Base-by-base conservation (phyloP, 1,284 basidiomycete genomes). In the Cystobasidium pallidum region DNA sequence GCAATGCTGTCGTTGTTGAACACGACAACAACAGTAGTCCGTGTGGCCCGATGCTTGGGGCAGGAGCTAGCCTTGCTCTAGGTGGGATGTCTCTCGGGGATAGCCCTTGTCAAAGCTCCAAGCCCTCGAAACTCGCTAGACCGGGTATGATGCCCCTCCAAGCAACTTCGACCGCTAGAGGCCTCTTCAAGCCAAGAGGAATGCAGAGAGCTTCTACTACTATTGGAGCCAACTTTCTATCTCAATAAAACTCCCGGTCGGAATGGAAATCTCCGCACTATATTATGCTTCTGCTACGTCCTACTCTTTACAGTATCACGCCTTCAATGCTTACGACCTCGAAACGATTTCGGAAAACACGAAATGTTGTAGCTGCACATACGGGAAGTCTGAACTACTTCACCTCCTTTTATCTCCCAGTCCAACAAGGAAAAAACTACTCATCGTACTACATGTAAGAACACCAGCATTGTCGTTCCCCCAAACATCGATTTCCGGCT, bases 41-140 rank as follows among this genome's bases (percentile, higher is more conserved):
- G 21, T 70, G 67, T 61, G 67, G 57, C 6, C 67, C 67, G 8
- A 66, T 66, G 64, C 28, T 57, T 3, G 64, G 64, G 15, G 34
- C 39, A 11, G 45, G 43, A 51, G 41, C 54, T 17, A 41, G 47
- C 4, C 32, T 62, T 3, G 67, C 67, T 17, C 24, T 58, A 19
- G 28, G 41, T 49, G 47, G 43, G 6, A 57, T 70, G 57, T 57
- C 45, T 28, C n/a, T 58, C 2, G 67, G 67, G 13, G 67, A 70
- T 26, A 61, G 57, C 17, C 67, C 67, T n/a, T 70, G 67, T 26
- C 67, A 57, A 45, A 19, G 30, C 15, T 45, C 28, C 0, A 70
- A 70, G 30, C 67, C 67, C 24, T 49, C 55, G 15, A 70, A 61
- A 62, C 39, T 61, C 7, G 34, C 32, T n/a, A 36, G 62, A 51